Conservation (phyloP, 352 stramenopile species). For the Globisporangium carolinianum region DNA sequence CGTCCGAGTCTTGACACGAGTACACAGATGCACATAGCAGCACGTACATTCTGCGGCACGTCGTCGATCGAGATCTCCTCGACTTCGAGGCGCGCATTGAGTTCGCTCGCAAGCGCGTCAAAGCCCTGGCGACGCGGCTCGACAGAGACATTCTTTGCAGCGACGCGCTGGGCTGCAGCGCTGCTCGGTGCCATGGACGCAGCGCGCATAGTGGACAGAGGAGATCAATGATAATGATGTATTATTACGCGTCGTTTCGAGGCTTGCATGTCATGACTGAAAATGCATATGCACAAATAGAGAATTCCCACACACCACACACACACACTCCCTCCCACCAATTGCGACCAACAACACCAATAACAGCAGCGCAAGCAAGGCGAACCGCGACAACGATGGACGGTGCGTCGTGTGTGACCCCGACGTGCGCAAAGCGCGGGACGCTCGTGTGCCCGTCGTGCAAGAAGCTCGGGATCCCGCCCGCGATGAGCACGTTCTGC, state of each 20-base stretch:
- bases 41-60: conserved; percentile 7
- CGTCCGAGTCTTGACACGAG: background rate
- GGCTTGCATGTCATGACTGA: background rate
- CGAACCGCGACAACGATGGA: conserved; percentile 5
- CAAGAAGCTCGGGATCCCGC: conserved; percentile 86
- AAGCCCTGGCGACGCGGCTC: conserved; percentile 10
- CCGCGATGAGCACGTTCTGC: conserved; percentile 88
- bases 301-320: background rate
- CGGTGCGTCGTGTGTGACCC: conserved; percentile 52
- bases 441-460: conserved; percentile 88
- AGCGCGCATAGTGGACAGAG: conserved; percentile 1
- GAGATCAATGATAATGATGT: background rate
- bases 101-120: conserved; percentile 5
- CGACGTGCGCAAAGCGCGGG: conserved; percentile 70
- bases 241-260: background rate
- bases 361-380: background rate
- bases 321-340: background rate
- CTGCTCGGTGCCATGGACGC: background rate
- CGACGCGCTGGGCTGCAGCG: background rate
- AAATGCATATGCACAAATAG: background rate
- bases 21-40: background rate
- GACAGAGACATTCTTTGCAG: background rate
- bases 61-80: conserved; percentile 2
- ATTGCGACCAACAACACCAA: background rate
- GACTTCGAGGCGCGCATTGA: conserved; percentile 3